These are phyloP conservation scores for Sarocladium strictum DNA, from an alignment of 2,329 filamentous ascomycete species.

Conservation along the genomic window DNA sequence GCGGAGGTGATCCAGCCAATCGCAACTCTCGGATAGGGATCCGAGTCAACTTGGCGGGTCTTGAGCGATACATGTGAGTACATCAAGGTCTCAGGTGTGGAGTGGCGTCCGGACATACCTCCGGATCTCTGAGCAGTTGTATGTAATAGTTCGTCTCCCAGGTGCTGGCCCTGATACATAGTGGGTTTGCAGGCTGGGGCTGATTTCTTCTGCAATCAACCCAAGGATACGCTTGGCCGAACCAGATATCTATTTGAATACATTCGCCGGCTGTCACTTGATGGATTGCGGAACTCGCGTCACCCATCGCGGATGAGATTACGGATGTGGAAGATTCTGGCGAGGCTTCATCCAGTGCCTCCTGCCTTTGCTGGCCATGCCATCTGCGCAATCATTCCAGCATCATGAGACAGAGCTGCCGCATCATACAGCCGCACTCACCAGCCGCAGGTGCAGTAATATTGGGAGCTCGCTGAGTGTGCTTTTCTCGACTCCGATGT, in stretches of 20 bases:
- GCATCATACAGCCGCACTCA: no score
- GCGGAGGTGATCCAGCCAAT: slow-evolving; percentile 4
- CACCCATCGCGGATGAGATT: neutral
- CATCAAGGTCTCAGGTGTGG: neutral
- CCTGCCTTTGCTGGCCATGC: no score
- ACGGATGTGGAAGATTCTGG: neutral
- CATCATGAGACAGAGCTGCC: no score
- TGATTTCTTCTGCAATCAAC: neutral
- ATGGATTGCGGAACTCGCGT: neutral
- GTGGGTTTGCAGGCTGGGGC: neutral
- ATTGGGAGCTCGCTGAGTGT: no score
- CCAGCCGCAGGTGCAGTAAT: no score
- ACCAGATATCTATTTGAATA: neutral
- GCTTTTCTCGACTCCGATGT: no score
- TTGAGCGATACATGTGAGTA: neutral
- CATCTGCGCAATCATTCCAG: neutral
- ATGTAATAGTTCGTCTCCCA: neutral
- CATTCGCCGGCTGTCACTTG: neutral
- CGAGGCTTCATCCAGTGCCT: no score
- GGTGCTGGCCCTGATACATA: neutral
- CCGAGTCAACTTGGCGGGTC: neutral
- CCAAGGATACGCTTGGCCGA: no score
- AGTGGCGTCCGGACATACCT: slow-evolving; percentile 5
- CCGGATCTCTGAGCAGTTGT: neutral
- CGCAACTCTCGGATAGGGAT: no score